Evolutionary conservation across 805 yeast species (phyloP).

Genomic region (Starmerella etchellsii): DNA sequence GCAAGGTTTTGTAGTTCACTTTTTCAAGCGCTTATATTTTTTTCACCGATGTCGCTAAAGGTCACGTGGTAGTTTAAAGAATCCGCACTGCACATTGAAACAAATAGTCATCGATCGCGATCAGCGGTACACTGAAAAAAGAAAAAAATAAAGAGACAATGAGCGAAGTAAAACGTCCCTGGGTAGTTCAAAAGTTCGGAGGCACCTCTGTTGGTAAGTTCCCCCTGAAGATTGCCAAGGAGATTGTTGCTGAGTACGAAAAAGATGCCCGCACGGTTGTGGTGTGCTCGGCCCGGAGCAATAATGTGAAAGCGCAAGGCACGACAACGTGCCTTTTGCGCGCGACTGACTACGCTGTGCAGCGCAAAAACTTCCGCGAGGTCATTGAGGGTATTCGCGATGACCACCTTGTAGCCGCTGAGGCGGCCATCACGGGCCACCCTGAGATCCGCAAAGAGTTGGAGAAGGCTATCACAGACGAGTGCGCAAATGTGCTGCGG

Average conservation of each 20-base stretch:
- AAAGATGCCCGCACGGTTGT: constrained; percentile 60
- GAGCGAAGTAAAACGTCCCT: constrained; percentile 24
- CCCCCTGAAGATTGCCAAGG: constrained; percentile 70
- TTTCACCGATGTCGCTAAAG: too few species aligned
- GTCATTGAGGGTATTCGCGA: constrained; percentile 55
- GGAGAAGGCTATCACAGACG: constrained; percentile 45
- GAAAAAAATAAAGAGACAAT: not conserved
- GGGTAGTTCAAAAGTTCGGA: constrained; percentile 90
- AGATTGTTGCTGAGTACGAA: constrained; percentile 55
- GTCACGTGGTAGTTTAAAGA: too few species aligned
- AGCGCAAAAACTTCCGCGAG: constrained; percentile 31
- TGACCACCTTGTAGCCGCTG: constrained; percentile 72
- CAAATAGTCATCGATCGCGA: too few species aligned
- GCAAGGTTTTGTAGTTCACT: constrained; percentile 15
- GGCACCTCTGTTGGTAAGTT: constrained; percentile 97
- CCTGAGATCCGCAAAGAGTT: constrained; percentile 39
- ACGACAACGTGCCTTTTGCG: constrained; percentile 76
- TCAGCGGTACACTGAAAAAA: too few species aligned
- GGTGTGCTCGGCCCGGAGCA: constrained; percentile 90
- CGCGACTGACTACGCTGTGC: constrained; percentile 55
- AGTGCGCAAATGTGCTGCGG: constrained; percentile 54
- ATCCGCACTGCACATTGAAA: too few species aligned
- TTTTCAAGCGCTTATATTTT: not conserved
- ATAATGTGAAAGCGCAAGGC: constrained; percentile 84
- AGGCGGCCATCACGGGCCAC: constrained; percentile 33